phyloP scores from a whole-genome alignment of 176 grass and related monocot species.

The barley (Hordeum vulgare) region MorexV3_pseudomolecules_assembly NC_058523.1:532216867-532217366 shows the following conservation, averaged over 20 bases:
- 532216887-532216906: not conserved
- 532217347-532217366: not conserved
- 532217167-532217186: constrained; percentile 91
- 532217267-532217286: not conserved
- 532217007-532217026: not conserved
- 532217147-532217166: constrained; percentile 90
- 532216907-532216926: not conserved
- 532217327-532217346: not conserved
- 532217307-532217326: not conserved
- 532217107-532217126: constrained; percentile 98
- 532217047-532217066: not conserved
- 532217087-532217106: not conserved
- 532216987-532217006: not conserved
- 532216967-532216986: not conserved
- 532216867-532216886: constrained; percentile 26
- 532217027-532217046: not conserved
- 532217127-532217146: constrained; percentile 98
- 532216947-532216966: not conserved
- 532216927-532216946: not conserved
- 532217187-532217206: constrained; percentile 89
- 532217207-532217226: constrained; percentile 91
- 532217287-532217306: not conserved
- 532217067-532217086: not conserved
- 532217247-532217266: not conserved
- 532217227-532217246: constrained; percentile 97